Base-by-base conservation (phyloP, 768 basidiomycete genomes). In the Gymnopilus dilepis region DNA sequence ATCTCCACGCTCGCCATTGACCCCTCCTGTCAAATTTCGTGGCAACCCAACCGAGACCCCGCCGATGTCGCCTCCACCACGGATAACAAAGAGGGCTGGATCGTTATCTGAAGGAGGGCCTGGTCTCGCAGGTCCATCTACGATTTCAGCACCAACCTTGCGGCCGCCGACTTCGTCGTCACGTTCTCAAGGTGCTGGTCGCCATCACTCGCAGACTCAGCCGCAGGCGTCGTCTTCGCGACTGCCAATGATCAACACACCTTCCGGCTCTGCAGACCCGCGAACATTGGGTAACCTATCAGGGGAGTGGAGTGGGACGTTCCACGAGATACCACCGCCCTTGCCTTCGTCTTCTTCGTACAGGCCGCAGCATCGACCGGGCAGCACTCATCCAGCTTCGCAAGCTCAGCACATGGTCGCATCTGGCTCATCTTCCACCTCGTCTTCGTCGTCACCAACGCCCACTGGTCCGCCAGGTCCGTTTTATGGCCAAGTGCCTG, bases 281-380 rank as follows among this genome's bases (percentile, higher is more conserved):
- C 19, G 7, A 59, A 71, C 73, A 0, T 73, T 75, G 42, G 72
- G 71, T 2, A 72, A 74, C 40, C 56, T 76, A 22, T 70, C 73
- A 19, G 72, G 69, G 42, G 75, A 74, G n/a, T 80, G 79, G 79
- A 71, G 73, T 48, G 72, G 72, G 6, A 58, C 80, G 56, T 79
- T 78, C 55, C 73, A 75, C 40, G 78, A 80, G 58, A 70, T 75
- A 13, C 67, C 75, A 22, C 69, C 61, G 31, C 69, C 73, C 2
- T 67, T 64, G 19, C 66, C 41, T 22, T 34, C 33, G 33, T 8
- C 34, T 8, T 37, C 34, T 37, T 51, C 45, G 43, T 34, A 55
- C 60, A 56, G 22, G 19, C 45, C 50, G 37, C 41, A 43, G 37
- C 28, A 22, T 34, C 24, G 41, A 26, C 33, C 54, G 15, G 47